Conservation (phyloP, 2,329 filamentous ascomycete genomes). For the Knufia fluminis region DNA sequence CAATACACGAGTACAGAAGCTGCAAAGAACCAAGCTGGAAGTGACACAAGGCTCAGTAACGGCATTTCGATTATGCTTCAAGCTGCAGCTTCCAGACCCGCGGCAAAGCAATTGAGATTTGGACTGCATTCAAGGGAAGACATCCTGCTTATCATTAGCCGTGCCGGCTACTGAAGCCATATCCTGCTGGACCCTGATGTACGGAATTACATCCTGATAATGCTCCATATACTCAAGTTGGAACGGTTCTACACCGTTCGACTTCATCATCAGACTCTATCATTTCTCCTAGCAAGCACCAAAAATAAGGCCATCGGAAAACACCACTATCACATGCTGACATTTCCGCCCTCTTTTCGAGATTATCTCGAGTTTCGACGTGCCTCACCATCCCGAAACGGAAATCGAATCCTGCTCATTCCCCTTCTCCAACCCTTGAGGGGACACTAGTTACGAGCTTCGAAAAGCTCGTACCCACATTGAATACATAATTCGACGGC, state of each 20-base stretch:
- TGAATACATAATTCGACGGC: conserved; percentile 1
- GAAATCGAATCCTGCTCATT: conserved; percentile 17
- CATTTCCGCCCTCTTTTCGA: conserved; percentile 12
- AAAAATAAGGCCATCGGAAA: background rate
- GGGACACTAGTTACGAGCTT: background rate
- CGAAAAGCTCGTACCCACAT: background rate
- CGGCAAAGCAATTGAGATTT: background rate
- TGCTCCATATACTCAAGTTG: too few species aligned
- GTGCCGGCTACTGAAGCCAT: too few species aligned
- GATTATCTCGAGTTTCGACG: conserved; percentile 11
- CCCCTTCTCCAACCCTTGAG: background rate
- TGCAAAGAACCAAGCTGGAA: conserved; percentile 12
- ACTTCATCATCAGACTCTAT: too few species aligned
- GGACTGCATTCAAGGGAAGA: background rate
- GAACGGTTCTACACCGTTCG: too few species aligned
- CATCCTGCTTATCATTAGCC: too few species aligned
- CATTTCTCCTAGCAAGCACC: background rate
- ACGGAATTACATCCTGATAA: too few species aligned
- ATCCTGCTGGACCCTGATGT: too few species aligned
- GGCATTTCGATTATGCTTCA: background rate
- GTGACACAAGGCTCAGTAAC: background rate
- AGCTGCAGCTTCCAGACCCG: background rate
- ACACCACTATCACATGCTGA: conserved; percentile 4
- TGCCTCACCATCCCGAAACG: conserved; percentile 11
- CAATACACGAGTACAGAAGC: conserved; percentile 13